Conservation (phyloP, 2,329 filamentous ascomycete genomes). For the Neofusicoccum ribis region DNA sequence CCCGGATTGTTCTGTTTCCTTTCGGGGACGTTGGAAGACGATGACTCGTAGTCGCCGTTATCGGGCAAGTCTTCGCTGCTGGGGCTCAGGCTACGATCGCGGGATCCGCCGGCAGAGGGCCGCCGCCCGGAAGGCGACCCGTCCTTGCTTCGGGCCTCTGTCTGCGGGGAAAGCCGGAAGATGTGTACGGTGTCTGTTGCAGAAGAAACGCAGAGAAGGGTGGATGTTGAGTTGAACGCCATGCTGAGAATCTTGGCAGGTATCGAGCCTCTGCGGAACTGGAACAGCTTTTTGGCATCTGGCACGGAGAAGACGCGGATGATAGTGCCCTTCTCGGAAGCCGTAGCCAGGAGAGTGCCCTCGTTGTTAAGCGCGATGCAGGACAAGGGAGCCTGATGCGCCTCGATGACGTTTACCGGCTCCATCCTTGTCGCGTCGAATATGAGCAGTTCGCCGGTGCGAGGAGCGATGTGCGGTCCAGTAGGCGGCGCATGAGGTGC, state of each 20-base stretch:
- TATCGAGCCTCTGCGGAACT: constrained; percentile 93
- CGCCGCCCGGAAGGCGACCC: constrained; percentile 27
- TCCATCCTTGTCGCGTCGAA: constrained; percentile 89
- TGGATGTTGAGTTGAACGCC: constrained; percentile 95
- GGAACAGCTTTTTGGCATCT: constrained; percentile 86
- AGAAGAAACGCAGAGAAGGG: constrained; percentile 90
- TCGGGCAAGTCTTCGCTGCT: constrained; percentile 40
- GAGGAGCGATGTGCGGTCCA: constrained; percentile 72
- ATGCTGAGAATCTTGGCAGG: constrained; percentile 97
- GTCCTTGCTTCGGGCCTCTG: background rate
- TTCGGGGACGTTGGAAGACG: constrained; percentile 30
- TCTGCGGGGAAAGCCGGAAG: constrained; percentile 65
- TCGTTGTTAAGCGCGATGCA: constrained; percentile 91
- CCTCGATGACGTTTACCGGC: constrained; percentile 92
- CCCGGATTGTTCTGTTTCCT: constrained; percentile 63
- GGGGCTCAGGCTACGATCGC: constrained; percentile 46
- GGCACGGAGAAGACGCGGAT: constrained; percentile 95
- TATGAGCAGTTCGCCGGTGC: constrained; percentile 87
- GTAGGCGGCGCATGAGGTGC: constrained; percentile 82
- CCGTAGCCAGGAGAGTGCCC: constrained; percentile 86
- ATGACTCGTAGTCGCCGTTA: constrained; percentile 43
- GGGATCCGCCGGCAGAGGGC: constrained; percentile 26
- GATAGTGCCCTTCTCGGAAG: constrained; percentile 96
- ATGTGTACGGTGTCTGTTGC: constrained; percentile 96
- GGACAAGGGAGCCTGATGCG: constrained; percentile 86